A percentile compares a stretch with the other conserved stretches of the same genome.
Evolutionary conservation across 345 rosid genomes (phyloP).

Genomic region (Lumnitzera littorea): DNA sequence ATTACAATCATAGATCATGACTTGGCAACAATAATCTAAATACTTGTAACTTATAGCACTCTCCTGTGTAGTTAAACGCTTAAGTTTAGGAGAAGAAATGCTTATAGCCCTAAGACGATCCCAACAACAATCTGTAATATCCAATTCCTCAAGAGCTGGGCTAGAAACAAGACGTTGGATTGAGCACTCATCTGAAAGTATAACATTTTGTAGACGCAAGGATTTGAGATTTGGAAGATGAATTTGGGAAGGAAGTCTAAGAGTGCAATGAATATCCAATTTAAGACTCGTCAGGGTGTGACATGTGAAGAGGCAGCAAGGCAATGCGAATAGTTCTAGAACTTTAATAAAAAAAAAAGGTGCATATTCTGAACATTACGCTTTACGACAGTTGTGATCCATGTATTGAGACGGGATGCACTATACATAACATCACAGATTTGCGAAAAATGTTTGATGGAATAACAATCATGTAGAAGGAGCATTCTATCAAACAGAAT

Average conservation of each 20-base stretch:
- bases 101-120: slow-evolving; percentile 1
- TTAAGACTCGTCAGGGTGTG: background rate
- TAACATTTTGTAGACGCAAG: slow-evolving; percentile 1
- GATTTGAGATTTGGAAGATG: background rate
- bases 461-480: too few species aligned
- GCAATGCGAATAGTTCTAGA: background rate
- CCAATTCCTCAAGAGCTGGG: background rate
- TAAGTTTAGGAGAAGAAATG: background rate
- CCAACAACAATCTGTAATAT: background rate
- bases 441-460: too few species aligned
- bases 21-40: background rate
- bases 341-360: background rate
- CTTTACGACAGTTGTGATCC: too few species aligned
- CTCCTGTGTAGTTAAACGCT: background rate
- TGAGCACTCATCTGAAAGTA: background rate
- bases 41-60: too few species aligned
- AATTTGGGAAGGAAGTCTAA: background rate
- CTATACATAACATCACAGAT: too few species aligned
- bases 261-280: background rate
- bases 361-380: too few species aligned
- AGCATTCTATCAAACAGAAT: too few species aligned
- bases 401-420: too few species aligned
- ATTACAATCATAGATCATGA: background rate
- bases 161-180: background rate
- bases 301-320: slow-evolving; percentile 2